Conservation (phyloP, 176 grass and related monocot genomes). For the Aegilops tauschii region DNA sequence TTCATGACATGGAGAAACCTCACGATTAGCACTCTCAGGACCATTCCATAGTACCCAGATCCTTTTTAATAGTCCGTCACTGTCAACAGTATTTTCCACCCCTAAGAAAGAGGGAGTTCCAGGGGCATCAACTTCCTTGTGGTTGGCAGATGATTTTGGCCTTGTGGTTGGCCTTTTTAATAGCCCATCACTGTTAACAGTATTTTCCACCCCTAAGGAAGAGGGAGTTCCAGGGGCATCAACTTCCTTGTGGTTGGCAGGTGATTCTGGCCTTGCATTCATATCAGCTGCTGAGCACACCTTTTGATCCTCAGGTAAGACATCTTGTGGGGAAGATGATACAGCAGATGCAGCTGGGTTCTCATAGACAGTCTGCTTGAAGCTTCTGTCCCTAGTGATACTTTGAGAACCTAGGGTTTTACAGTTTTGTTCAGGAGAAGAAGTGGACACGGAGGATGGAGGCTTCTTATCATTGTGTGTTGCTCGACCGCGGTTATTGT, state of each 20-base stretch:
- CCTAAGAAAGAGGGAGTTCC: constrained; percentile 34
- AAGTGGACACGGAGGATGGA: constrained; percentile 10
- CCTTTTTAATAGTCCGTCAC: constrained; percentile 47
- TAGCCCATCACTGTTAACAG: constrained; percentile 32
- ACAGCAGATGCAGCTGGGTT: constrained; percentile 31
- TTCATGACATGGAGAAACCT: constrained; percentile 38
- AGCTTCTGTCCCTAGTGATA: not conserved
- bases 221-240: constrained; percentile 30
- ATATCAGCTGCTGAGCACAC: constrained; percentile 18
- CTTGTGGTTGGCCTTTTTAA: constrained; percentile 33
- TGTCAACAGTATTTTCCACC: constrained; percentile 21
- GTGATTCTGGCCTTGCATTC: constrained; percentile 23
- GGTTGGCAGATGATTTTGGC: not conserved
- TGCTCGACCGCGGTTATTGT: constrained; percentile 17
- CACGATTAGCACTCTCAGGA: constrained; percentile 21
- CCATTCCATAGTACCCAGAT: constrained; percentile 45
- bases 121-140: constrained; percentile 31
- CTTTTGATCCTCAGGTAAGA: constrained; percentile 28
- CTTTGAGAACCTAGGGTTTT: constrained; percentile 24
- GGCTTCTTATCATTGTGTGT: not conserved
- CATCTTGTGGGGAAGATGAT: constrained; percentile 34
- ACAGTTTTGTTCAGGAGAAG: constrained; percentile 21
- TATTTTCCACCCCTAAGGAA: constrained; percentile 25
- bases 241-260: constrained; percentile 37
- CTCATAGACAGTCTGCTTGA: constrained; percentile 2